Conservation (phyloP, 1,284 basidiomycete species). For the Schizophyllum amplum region DNA sequence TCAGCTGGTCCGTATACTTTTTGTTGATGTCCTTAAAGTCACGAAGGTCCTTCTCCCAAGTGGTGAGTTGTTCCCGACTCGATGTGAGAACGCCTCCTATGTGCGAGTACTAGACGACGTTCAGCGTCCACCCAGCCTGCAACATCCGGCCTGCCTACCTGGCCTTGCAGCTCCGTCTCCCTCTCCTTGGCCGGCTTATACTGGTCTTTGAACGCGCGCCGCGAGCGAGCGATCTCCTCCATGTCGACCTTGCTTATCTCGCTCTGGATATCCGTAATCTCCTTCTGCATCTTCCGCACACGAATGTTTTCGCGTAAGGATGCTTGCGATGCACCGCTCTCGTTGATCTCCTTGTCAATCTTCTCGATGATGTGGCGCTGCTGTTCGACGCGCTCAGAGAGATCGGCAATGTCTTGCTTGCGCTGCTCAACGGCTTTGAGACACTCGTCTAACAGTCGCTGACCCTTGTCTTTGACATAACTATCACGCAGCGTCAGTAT, state of each 20-base stretch:
- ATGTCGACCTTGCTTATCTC: slow-evolving; percentile 76
- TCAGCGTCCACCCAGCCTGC: slow-evolving; percentile 5
- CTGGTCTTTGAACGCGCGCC: slow-evolving; percentile 77
- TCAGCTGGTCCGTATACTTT: slow-evolving; percentile 83
- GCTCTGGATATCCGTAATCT: slow-evolving; percentile 61
- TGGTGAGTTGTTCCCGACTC: slow-evolving; percentile 61
- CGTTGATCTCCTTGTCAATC: slow-evolving; percentile 67
- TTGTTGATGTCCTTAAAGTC: slow-evolving; percentile 88
- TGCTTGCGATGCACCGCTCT: slow-evolving; percentile 58
- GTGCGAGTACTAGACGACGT: slow-evolving; percentile 57
- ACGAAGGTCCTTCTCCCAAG: slow-evolving; percentile 64
- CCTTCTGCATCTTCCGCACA: slow-evolving; percentile 60
- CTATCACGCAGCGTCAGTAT: slow-evolving; percentile 28
- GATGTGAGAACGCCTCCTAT: slow-evolving; percentile 79
- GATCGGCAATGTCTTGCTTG: slow-evolving; percentile 50
- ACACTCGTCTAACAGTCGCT: slow-evolving; percentile 55
- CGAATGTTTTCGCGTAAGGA: slow-evolving; percentile 86
- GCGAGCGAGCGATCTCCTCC: slow-evolving; percentile 74
- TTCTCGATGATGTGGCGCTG: slow-evolving; percentile 43
- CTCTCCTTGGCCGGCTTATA: slow-evolving; percentile 68
- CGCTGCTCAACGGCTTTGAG: slow-evolving; percentile 52
- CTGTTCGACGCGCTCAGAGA: slow-evolving; percentile 44
- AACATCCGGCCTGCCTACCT: slow-evolving; percentile 37
- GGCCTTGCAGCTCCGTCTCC: slow-evolving; percentile 64
- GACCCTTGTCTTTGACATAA: slow-evolving; percentile 67